phyloP scores from a whole-genome alignment of 1,284 basidiomycete species.

The Sphagnurus paluster region DNA sequence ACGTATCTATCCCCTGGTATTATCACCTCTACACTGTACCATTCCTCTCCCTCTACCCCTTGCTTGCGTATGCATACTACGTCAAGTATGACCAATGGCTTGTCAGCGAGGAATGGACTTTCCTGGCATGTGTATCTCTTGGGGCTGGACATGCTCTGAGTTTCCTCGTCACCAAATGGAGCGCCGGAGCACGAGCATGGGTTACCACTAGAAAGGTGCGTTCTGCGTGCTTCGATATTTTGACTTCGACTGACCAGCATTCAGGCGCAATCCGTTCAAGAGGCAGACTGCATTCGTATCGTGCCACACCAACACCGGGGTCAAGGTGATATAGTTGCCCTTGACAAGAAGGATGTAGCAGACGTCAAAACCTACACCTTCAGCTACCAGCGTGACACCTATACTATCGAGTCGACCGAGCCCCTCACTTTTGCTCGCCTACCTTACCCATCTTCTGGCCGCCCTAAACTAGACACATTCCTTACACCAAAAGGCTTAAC shows the following conservation, averaged over 20 bases:
- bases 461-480: conserved; percentile 75
- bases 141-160: conserved; percentile 89
- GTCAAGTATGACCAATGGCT: conserved; percentile 90
- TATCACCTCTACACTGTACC: conserved; percentile 84
- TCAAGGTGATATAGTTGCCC: conserved; percentile 85
- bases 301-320: conserved; percentile 88
- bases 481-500: conserved; percentile 50
- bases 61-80: conserved; percentile 91
- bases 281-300: conserved; percentile 83
- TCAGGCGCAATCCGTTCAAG: conserved; percentile 66
- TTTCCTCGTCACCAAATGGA: conserved; percentile 94
- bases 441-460: conserved; percentile 84
- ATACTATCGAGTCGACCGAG: conserved; percentile 65
- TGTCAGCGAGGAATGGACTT: conserved; percentile 94
- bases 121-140: conserved; percentile 86
- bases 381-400: conserved; percentile 95
- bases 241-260: conserved; percentile 4
- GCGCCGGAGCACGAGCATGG: conserved; percentile 74
- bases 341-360: conserved; percentile 62
- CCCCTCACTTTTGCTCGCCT: conserved; percentile 78
- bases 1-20: conserved; percentile 77
- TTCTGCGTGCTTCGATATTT: neutral
- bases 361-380: conserved; percentile 78
- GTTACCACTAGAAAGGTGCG: conserved; percentile 73
- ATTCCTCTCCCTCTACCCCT: conserved; percentile 84